These are phyloP conservation scores for Ramalina peruviana DNA, from an alignment of 495 filamentous ascomycete species.

Conservation along the genomic window DNA sequence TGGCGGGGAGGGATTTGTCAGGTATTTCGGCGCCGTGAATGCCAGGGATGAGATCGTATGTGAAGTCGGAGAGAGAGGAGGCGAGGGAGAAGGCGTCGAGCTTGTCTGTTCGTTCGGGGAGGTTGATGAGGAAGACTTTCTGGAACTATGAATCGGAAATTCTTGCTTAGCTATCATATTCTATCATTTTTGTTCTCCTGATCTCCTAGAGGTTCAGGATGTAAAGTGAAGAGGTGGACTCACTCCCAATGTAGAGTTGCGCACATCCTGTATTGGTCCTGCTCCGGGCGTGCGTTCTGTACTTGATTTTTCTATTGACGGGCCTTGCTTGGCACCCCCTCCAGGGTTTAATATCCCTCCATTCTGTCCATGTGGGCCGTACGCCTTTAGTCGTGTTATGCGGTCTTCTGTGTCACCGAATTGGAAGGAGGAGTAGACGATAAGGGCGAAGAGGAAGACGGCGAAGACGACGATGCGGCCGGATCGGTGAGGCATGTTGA, in stretches of 20 bases:
- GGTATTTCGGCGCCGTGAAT: conserved; percentile 28
- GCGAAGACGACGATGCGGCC: not conserved
- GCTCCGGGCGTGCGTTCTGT: conserved; percentile 16
- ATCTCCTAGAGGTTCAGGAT: no score
- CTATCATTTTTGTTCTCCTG: conserved; percentile 1
- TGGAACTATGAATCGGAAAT: conserved; percentile 30
- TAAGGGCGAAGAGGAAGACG: not conserved
- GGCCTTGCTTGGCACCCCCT: not conserved
- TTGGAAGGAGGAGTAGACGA: conserved; percentile 1
- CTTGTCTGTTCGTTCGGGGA: conserved; percentile 46
- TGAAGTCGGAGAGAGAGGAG: conserved; percentile 36
- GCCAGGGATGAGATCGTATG: conserved; percentile 41
- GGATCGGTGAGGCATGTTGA: not conserved
- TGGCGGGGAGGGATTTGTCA: conserved; percentile 23
- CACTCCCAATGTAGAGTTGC: conserved; percentile 13
- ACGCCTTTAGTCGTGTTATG: not conserved
- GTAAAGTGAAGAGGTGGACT: not conserved
- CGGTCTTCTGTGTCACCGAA: not conserved
- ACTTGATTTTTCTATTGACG: not conserved
- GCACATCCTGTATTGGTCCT: conserved; percentile 15
- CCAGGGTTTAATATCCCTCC: not conserved
- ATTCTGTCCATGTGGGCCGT: not conserved
- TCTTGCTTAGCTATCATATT: not conserved
- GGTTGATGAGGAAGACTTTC: conserved; percentile 46
- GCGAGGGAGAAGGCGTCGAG: conserved; percentile 44